These are phyloP conservation scores for Aspergillus avenaceus DNA, from an alignment of 495 filamentous ascomycete species.

Conservation along the genomic window DNA sequence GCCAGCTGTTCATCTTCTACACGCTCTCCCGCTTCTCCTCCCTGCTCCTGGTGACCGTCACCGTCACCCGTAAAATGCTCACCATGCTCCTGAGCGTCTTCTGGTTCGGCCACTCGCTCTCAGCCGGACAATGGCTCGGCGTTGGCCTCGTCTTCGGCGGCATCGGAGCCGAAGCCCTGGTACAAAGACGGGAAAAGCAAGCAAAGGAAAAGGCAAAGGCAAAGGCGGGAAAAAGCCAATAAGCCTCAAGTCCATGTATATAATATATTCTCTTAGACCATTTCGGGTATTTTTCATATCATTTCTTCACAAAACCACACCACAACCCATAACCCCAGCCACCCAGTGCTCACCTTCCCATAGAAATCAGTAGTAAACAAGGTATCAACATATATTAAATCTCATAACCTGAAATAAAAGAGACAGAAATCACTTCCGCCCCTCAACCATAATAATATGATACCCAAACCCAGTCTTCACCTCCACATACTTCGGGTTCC, in stretches of 20 bases:
- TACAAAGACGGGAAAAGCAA: slow-evolving; percentile 77
- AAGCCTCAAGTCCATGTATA: neutral
- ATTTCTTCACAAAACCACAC: neutral
- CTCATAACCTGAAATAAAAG: too few relatives aligned
- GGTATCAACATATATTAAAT: too few relatives aligned
- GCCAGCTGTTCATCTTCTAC: slow-evolving; percentile 97
- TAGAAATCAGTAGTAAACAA: too few relatives aligned
- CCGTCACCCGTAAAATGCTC: slow-evolving; percentile 97
- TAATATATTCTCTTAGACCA: slow-evolving; percentile 1
- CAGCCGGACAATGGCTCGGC: slow-evolving; percentile 83
- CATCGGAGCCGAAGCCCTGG: slow-evolving; percentile 83
- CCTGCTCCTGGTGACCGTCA: slow-evolving; percentile 90
- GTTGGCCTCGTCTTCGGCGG: slow-evolving; percentile 92
- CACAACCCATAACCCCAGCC: too few relatives aligned
- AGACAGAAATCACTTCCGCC: slow-evolving; percentile 55
- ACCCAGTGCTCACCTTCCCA: too few relatives aligned
- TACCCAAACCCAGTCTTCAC: slow-evolving; percentile 86
- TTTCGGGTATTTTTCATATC: neutral
- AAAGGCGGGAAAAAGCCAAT: slow-evolving; percentile 48
- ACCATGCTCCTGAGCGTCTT: slow-evolving; percentile 96
- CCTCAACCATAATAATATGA: slow-evolving; percentile 89
- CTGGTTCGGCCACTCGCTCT: slow-evolving; percentile 86
- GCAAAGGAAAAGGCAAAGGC: slow-evolving; percentile 67
- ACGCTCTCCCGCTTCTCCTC: slow-evolving; percentile 89
- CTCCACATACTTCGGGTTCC: slow-evolving; percentile 69